Conservation (phyloP, 106 monocot genomes). For the Hemerocallis citrina region DNA sequence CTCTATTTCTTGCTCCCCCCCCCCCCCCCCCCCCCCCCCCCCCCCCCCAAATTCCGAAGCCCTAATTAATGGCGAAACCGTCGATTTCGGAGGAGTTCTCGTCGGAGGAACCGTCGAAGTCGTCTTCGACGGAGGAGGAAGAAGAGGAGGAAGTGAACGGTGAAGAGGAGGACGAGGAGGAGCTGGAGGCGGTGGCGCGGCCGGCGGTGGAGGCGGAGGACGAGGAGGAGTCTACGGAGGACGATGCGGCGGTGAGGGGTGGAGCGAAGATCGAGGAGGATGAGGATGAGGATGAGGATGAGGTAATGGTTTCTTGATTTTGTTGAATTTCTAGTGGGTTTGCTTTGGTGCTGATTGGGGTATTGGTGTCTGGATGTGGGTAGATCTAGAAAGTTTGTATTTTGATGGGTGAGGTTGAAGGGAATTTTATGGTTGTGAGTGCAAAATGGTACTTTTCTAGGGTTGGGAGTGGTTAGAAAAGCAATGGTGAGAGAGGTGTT, state of each 20-base stretch:
- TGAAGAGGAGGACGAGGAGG: constrained; percentile 53
- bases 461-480: neutral
- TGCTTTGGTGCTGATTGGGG: neutral
- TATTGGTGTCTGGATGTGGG: neutral
- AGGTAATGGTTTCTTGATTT: neutral
- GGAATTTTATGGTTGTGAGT: neutral
- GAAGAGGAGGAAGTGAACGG: neutral
- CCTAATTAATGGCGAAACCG: constrained; percentile 49
- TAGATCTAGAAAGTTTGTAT: neutral
- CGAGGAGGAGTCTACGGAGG: constrained; percentile 36
- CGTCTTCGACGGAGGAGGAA: constrained; percentile 22
- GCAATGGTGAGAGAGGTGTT: no score
- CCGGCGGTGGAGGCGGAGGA: constrained; percentile 38
- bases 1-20: no score
- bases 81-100: constrained; percentile 36
- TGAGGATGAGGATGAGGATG: constrained; percentile 11
- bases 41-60: neutral
- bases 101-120: constrained; percentile 28
- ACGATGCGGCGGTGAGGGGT: constrained; percentile 18
- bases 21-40: no score
- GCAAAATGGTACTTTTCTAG: neutral
- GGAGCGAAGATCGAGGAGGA: constrained; percentile 23
- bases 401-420: no score
- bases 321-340: neutral
- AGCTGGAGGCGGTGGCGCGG: constrained; percentile 56